Percentiles rank a stretch among this genome's conserved stretches.
These are phyloP conservation scores for Tolypocladium guangdongense DNA, from an alignment of 2,329 filamentous ascomycete species.

Conservation along the genomic window DNA sequence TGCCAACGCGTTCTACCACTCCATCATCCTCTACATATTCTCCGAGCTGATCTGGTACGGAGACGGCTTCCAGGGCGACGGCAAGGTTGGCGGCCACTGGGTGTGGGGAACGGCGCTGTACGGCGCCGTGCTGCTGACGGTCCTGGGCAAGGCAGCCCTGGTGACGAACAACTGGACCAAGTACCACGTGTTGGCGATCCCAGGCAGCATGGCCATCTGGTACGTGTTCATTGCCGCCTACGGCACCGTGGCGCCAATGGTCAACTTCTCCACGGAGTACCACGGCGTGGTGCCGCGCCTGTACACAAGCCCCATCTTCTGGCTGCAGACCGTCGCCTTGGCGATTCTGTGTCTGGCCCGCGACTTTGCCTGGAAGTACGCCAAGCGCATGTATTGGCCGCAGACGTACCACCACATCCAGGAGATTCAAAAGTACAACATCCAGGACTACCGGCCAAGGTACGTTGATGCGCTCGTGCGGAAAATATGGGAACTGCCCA, in stretches of 20 bases:
- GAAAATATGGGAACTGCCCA: not conserved
- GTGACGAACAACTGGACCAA: slow-evolving; percentile 99
- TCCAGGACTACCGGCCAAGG: slow-evolving; percentile 95
- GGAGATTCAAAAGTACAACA: slow-evolving; percentile 99
- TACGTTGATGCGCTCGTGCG: slow-evolving; percentile 31
- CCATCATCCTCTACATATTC: slow-evolving; percentile 81
- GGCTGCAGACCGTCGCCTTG: slow-evolving; percentile 75
- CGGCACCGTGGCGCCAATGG: slow-evolving; percentile 71
- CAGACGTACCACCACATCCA: slow-evolving; percentile 97
- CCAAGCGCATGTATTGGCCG: slow-evolving; percentile 92
- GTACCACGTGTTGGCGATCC: slow-evolving; percentile 91
- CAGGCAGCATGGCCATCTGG: slow-evolving; percentile 87
- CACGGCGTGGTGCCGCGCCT: slow-evolving; percentile 71
- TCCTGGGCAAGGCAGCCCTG: slow-evolving; percentile 86
- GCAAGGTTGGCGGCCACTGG: slow-evolving; percentile 84
- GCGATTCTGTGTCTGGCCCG: slow-evolving; percentile 73
- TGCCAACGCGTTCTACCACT: slow-evolving; percentile 90
- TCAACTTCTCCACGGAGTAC: slow-evolving; percentile 75
- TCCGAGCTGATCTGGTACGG: slow-evolving; percentile 70
- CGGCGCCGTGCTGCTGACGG: slow-evolving; percentile 84
- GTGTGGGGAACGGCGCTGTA: slow-evolving; percentile 96
- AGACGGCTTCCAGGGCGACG: slow-evolving; percentile 70
- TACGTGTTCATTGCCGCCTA: slow-evolving; percentile 82
- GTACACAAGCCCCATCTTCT: slow-evolving; percentile 77
- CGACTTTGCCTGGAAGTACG: slow-evolving; percentile 95